These are phyloP conservation scores for Botrytis galanthina DNA, from an alignment of 2,329 filamentous ascomycete genomes.

Conservation along the genomic window DNA sequence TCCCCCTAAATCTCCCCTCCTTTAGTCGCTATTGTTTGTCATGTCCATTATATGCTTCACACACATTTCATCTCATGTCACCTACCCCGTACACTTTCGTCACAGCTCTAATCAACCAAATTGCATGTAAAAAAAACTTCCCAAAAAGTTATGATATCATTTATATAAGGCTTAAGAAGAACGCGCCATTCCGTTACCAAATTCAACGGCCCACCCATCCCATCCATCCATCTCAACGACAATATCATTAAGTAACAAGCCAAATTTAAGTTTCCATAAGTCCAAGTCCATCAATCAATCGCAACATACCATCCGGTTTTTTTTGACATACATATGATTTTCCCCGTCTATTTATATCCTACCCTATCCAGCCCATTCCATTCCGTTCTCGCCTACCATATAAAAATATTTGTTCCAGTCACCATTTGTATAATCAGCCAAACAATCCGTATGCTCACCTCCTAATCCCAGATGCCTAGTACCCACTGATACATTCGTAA, in stretches of 20 bases:
- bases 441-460: not conserved
- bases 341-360: conserved; percentile 13
- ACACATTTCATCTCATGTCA: not conserved
- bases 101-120: not conserved
- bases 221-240: not conserved
- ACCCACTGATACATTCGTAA: not conserved
- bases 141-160: not conserved
- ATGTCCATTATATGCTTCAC: not conserved
- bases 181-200: not conserved
- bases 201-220: not conserved
- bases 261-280: not conserved
- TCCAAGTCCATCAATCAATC: not conserved
- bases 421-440: conserved; percentile 11
- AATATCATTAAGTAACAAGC: not conserved
- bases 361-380: not conserved
- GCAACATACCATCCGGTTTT: not conserved
- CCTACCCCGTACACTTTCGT: not conserved
- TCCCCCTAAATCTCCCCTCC: accelerated
- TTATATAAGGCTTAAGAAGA: not conserved
- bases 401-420: not conserved
- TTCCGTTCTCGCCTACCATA: not conserved
- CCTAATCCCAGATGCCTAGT: not conserved
- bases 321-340: conserved; percentile 5
- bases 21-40: not conserved
- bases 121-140: too few relatives aligned